phyloP scores from a whole-genome alignment of 1,284 basidiomycete genomes.

The Fomitopsis palustris region DNA sequence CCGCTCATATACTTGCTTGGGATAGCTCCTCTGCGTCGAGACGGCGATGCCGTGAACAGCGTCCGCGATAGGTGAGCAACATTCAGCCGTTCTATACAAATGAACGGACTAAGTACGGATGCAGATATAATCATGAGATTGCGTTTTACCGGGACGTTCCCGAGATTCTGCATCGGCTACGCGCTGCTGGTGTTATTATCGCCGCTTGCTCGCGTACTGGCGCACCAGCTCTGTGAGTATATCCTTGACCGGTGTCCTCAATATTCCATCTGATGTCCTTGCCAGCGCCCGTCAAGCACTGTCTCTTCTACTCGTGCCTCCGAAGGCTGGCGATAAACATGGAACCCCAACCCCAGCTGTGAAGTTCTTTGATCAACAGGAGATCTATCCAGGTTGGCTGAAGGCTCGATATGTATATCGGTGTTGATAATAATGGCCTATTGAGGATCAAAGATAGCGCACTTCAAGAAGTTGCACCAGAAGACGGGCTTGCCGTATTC shows the following conservation, averaged over 20 bases:
- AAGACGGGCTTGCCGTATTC: slow-evolving; percentile 80
- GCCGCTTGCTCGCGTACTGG: slow-evolving; percentile 77
- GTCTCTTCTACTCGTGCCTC: slow-evolving; percentile 62
- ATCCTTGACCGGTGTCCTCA: neutral
- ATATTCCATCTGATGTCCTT: neutral
- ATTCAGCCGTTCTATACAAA: slow-evolving; percentile 1
- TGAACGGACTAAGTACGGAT: slow-evolving; percentile 10
- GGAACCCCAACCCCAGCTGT: slow-evolving; percentile 48
- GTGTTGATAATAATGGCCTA: neutral
- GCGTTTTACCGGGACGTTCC: slow-evolving; percentile 78
- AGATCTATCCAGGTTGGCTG: slow-evolving; percentile 76
- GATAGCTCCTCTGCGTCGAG: slow-evolving; percentile 59
- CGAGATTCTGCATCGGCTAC: slow-evolving; percentile 66
- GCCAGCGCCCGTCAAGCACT: slow-evolving; percentile 75
- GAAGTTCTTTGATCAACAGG: slow-evolving; percentile 73
- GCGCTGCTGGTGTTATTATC: slow-evolving; percentile 51
- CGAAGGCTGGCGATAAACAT: slow-evolving; percentile 35
- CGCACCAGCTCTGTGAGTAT: slow-evolving; percentile 67
- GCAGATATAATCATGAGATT: slow-evolving; percentile 53
- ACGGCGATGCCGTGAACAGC: slow-evolving; percentile 53
- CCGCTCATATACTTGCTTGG: neutral
- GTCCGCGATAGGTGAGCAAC: slow-evolving; percentile 54
- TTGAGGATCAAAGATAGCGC: slow-evolving; percentile 77
- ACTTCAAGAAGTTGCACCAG: slow-evolving; percentile 75
- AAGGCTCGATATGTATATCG: neutral